Conservation (phyloP, 768 basidiomycete species). For the Baorangia bicolor region DNA sequence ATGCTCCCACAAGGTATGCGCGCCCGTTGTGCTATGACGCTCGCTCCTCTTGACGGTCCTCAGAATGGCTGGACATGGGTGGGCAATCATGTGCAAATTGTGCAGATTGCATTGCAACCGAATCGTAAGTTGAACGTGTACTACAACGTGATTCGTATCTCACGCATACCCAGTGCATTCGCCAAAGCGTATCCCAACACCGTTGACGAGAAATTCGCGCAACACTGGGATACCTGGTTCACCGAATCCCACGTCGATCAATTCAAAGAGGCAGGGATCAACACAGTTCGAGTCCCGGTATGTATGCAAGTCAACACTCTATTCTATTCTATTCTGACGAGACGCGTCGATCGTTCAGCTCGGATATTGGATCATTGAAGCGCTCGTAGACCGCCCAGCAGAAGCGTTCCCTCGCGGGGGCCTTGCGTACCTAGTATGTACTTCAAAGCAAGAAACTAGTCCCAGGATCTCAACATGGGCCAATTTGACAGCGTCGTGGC, state of each 20-base stretch:
- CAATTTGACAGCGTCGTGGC: constrained; percentile 52
- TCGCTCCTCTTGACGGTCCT: background rate
- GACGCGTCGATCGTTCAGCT: constrained; percentile 43
- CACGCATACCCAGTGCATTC: constrained; percentile 44
- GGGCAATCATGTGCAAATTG: constrained; percentile 62
- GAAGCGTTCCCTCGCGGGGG: constrained; percentile 75
- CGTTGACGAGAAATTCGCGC: constrained; percentile 55
- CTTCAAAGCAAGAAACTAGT: background rate
- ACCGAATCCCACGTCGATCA: constrained; percentile 56
- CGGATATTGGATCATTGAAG: constrained; percentile 82
- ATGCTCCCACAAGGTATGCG: constrained; percentile 66
- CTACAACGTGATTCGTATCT: background rate
- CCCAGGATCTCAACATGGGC: background rate
- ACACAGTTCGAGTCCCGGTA: constrained; percentile 77
- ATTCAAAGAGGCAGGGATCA: constrained; percentile 57
- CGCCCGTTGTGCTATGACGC: background rate
- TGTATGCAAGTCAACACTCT: constrained; percentile 15
- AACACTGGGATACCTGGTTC: constrained; percentile 79
- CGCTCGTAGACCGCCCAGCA: constrained; percentile 55
- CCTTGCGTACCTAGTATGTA: constrained; percentile 56
- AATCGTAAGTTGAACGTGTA: constrained; percentile 49
- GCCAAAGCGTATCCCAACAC: constrained; percentile 57
- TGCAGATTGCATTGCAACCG: constrained; percentile 59
- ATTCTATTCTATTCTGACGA: background rate
- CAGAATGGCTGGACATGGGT: constrained; percentile 76